A percentile compares a stretch with the other conserved stretches of the same genome.
Conservation (phyloP, 768 basidiomycete species). For the Sarcodon aspratus region DNA sequence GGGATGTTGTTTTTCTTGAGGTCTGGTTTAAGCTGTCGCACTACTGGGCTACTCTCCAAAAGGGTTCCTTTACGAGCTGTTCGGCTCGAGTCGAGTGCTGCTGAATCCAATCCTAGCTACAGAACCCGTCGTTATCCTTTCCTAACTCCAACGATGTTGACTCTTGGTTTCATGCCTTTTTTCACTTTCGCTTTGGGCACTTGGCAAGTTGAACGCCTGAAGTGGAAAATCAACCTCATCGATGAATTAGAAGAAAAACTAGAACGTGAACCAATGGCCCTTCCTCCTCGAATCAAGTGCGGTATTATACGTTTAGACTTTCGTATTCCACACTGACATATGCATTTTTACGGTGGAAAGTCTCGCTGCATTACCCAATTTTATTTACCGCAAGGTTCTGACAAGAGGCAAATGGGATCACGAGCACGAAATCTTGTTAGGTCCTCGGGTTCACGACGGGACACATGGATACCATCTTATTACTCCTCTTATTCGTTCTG, state of each 20-base stretch:
- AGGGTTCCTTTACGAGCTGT: background rate
- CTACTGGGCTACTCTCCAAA: background rate
- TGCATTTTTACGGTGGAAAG: conserved; percentile 25
- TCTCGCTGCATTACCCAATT: conserved; percentile 74
- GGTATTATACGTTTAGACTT: conserved; percentile 13
- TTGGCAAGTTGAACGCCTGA: conserved; percentile 89
- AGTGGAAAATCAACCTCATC: conserved; percentile 92
- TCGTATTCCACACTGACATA: conserved; percentile 10
- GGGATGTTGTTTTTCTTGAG: conserved; percentile 3
- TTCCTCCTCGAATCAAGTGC: conserved; percentile 86
- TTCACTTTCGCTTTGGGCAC: conserved; percentile 84
- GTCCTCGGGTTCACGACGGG: conserved; percentile 85
- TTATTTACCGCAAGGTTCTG: conserved; percentile 77
- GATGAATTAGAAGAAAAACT: conserved; percentile 91
- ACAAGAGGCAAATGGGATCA: conserved; percentile 74
- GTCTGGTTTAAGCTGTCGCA: background rate
- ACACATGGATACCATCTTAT: conserved; percentile 79
- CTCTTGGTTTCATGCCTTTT: conserved; percentile 79
- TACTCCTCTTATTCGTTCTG: conserved; percentile 71
- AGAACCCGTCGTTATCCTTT: conserved; percentile 47
- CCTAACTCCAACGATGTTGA: conserved; percentile 58
- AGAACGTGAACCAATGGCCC: conserved; percentile 57
- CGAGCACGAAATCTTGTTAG: conserved; percentile 65
- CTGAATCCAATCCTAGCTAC: conserved; percentile 21
- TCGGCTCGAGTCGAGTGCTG: conserved; percentile 3